Base-by-base conservation (phyloP, 257 asterid species). In the Rehmannia glutinosa region DNA sequence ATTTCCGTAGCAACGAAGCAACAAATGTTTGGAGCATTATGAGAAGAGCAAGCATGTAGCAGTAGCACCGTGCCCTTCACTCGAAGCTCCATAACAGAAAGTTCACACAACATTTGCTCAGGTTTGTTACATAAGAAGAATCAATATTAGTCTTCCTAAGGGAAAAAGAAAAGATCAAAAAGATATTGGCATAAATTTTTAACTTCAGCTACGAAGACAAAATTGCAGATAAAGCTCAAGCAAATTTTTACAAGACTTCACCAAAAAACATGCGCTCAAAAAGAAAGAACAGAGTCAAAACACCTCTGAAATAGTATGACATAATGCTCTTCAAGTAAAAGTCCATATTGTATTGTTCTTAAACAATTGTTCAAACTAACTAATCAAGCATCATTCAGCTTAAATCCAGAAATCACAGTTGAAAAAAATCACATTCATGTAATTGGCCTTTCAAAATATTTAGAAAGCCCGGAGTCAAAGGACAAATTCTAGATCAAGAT, bases 51-150 rank as follows among this genome's bases (percentile, higher is more conserved):
- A 63, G 63, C 68, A 60, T 11, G 46, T 13, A 6, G n/a, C n/a
- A n/a, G n/a, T n/a, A 12, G 32, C 12, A 52, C 65, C 32, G 6
- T 53, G 75, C 62, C 25, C 83, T 66, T 70, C 74, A 78, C 80
- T 74, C 65, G 73, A 74, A 36, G 73, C 77, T 69, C 81, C 84
- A 64, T 12, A 5, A 58, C 1, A 52, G 12, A 30, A n/a, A n/a
- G n/a, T n/a, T n/a, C n/a, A n/a, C n/a, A n/a, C n/a, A n/a, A n/a
- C n/a, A n/a, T n/a, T n/a, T n/a, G n/a, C n/a, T n/a, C n/a, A n/a
- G n/a, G n/a, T n/a, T n/a, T n/a, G n/a, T n/a, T n/a, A n/a, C n/a
- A n/a, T n/a, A n/a, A n/a, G n/a, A n/a, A n/a, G n/a, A n/a, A n/a
- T n/a, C n/a, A n/a, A n/a, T n/a, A n/a, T n/a, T n/a, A n/a, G n/a